Evolutionary conservation across 2,329 filamentous ascomycete species (phyloP).

Genomic region (Aspergillus cejpii): DNA sequence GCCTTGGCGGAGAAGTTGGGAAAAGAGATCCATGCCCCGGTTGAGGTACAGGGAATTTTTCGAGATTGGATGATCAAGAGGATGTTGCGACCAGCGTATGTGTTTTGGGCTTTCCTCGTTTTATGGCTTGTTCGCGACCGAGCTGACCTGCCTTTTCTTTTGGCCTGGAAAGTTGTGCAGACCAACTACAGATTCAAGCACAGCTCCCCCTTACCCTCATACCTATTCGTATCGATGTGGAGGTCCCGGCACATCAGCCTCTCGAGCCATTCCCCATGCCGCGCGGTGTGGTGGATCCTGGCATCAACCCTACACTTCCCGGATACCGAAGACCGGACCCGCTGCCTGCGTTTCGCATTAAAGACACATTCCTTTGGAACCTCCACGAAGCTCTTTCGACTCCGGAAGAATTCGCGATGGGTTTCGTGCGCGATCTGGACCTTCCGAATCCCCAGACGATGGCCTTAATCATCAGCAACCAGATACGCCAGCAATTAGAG

Average conservation of each 20-base stretch:
- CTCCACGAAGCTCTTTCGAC: constrained; percentile 90
- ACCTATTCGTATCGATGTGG: constrained; percentile 92
- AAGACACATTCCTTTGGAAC: constrained; percentile 97
- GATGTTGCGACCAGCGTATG: constrained; percentile 42
- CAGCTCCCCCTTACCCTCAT: constrained; percentile 82
- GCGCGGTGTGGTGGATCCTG: constrained; percentile 36
- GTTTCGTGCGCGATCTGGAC: constrained; percentile 86
- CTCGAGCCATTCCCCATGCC: constrained; percentile 44
- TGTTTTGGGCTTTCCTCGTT: constrained; percentile 12
- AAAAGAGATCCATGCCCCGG: constrained; percentile 71
- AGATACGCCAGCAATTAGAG: constrained; percentile 90
- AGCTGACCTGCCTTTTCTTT: constrained; percentile 18
- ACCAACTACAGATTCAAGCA: constrained; percentile 59
- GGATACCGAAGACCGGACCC: constrained; percentile 73
- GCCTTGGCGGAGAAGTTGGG: constrained; percentile 69
- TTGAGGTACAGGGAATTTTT: constrained; percentile 84
- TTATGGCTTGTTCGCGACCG: constrained; percentile 1
- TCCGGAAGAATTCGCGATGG: constrained; percentile 90
- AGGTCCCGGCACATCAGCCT: constrained; percentile 64
- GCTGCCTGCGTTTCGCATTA: constrained; percentile 77
- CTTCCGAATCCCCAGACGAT: constrained; percentile 66
- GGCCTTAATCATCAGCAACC: constrained; percentile 76
- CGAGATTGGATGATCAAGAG: constrained; percentile 89
- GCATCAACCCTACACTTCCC: constrained; percentile 59
- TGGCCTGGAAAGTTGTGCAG: constrained; percentile 41